Evolutionary conservation across 331 rosid species (phyloP).

Genomic region (Erythrophleum ivorense): DNA sequence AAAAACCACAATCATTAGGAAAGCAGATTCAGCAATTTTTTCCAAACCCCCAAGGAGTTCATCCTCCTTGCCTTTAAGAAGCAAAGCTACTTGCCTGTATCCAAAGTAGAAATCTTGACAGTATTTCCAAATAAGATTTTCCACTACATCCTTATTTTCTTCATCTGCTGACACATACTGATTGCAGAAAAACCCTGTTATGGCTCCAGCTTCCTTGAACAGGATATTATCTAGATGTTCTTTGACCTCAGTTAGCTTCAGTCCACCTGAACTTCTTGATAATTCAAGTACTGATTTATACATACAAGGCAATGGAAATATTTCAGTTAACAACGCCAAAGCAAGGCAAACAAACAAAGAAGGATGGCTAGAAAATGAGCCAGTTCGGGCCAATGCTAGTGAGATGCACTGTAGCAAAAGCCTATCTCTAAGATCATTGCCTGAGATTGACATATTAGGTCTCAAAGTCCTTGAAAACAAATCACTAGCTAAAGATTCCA

Average conservation of each 20-base stretch:
- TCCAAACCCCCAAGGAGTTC: conserved; percentile 63
- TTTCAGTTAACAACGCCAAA: conserved; percentile 70
- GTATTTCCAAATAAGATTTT: conserved; percentile 80
- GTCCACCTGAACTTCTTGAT: conserved; percentile 37
- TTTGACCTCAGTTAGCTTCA: conserved; percentile 55
- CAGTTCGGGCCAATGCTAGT: conserved; percentile 69
- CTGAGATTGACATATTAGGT: background rate
- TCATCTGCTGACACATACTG: conserved; percentile 73
- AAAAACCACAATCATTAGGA: conserved; percentile 87
- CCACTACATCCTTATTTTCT: conserved; percentile 64
- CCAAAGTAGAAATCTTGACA: conserved; percentile 67
- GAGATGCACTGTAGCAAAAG: conserved; percentile 70
- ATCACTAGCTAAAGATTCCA: conserved; percentile 60
- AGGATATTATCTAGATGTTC: conserved; percentile 64
- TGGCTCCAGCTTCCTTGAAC: conserved; percentile 85
- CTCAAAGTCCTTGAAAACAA: conserved; percentile 48
- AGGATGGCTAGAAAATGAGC: conserved; percentile 58
- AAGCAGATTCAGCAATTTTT: conserved; percentile 86
- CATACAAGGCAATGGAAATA: conserved; percentile 70
- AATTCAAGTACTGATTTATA: conserved; percentile 52
- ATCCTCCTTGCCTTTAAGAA: conserved; percentile 59
- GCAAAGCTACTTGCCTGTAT: conserved; percentile 63
- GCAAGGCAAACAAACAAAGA: conserved; percentile 67
- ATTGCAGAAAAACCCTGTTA: conserved; percentile 73
- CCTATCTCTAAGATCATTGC: conserved; percentile 45